Evolutionary conservation across 2,329 filamentous ascomycete genomes (phyloP).

Genomic region (Diaporthe capsici): DNA sequence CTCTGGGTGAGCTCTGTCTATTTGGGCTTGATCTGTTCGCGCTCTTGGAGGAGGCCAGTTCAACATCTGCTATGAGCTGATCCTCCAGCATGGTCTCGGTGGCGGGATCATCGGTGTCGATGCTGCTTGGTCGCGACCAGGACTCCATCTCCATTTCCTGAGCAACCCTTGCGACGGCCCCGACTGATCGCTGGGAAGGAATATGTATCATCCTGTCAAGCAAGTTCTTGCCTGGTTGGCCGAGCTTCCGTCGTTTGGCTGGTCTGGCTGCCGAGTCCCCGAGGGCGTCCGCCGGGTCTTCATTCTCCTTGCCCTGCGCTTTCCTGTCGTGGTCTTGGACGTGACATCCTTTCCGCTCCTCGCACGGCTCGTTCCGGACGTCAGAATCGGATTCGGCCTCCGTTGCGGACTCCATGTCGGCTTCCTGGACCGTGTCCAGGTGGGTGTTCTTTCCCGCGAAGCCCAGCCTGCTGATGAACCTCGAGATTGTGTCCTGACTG

Average conservation of each 20-base stretch:
- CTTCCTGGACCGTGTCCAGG: conserved; percentile 26
- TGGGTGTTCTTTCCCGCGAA: conserved; percentile 48
- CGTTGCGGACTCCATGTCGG: conserved; percentile 16
- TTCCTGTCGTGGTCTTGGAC: background rate
- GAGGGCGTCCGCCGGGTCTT: background rate
- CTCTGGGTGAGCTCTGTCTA: conserved; percentile 1
- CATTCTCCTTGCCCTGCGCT: conserved; percentile 14
- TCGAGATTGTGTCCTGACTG: conserved; percentile 70
- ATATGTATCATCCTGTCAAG: conserved; percentile 18
- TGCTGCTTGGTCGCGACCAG: conserved; percentile 34
- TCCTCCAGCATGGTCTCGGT: conserved; percentile 33
- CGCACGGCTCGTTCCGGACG: background rate
- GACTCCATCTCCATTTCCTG: conserved; percentile 23
- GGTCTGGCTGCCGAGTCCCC: background rate
- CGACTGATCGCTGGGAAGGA: conserved; percentile 15
- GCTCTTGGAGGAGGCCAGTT: conserved; percentile 28
- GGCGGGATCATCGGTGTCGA: conserved; percentile 33
- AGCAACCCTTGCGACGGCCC: conserved; percentile 21
- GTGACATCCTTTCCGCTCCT: background rate
- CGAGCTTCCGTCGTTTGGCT: conserved; percentile 34
- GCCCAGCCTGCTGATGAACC: conserved; percentile 61
- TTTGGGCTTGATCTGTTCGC: conserved; percentile 5
- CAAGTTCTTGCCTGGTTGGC: background rate
- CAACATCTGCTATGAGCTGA: conserved; percentile 38
- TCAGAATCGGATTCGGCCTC: conserved; percentile 23